These are phyloP conservation scores for Microbotryomycetes sp. DNA, from an alignment of 1,284 basidiomycete genomes.

Conservation along the genomic window DNA sequence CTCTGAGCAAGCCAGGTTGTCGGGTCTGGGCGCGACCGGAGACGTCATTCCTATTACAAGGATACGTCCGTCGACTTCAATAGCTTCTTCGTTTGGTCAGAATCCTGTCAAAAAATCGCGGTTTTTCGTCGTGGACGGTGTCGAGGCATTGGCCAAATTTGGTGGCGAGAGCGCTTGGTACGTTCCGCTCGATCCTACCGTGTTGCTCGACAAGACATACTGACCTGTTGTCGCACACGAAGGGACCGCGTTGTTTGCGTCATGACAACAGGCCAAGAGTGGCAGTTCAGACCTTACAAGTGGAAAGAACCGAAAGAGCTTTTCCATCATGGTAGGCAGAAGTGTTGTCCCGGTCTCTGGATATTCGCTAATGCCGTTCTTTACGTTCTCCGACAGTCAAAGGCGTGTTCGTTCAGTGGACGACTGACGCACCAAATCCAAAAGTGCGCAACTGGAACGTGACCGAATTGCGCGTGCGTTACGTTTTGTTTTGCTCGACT, in stretches of 20 bases:
- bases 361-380: neutral
- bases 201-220: neutral
- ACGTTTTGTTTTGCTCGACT: conserved; percentile 11
- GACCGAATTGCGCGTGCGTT: conserved; percentile 74
- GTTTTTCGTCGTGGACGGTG: conserved; percentile 77
- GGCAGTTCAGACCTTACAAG: conserved; percentile 95
- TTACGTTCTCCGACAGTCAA: conserved; percentile 55
- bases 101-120: conserved; percentile 32
- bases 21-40: conserved; percentile 14
- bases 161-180: conserved; percentile 73
- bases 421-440: conserved; percentile 77
- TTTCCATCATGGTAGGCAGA: conserved; percentile 75
- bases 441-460: conserved; percentile 97
- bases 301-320: conserved; percentile 86
- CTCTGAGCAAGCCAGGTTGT: conserved; percentile 59
- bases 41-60: conserved; percentile 19
- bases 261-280: conserved; percentile 92
- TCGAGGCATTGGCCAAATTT: conserved; percentile 84
- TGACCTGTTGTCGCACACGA: neutral
- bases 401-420: conserved; percentile 86
- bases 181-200: conserved; percentile 19
- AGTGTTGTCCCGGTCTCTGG: neutral
- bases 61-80: neutral
- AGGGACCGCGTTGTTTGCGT: conserved; percentile 90
- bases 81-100: conserved; percentile 1